phyloP scores from a whole-genome alignment of 257 asterid genomes.

The Eucommia ulmoides region DNA sequence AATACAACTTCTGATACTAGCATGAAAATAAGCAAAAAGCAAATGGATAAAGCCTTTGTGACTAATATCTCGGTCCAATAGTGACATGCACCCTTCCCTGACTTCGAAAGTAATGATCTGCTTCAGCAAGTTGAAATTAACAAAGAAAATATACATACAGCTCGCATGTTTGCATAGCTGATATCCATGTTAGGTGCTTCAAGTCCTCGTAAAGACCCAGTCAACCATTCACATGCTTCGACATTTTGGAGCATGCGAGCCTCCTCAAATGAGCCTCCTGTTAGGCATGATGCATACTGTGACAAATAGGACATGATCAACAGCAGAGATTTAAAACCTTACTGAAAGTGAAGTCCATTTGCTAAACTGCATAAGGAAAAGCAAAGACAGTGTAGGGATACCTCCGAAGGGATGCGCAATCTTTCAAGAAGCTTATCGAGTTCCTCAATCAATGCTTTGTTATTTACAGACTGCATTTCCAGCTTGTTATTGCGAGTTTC shows the following conservation, averaged over 20 bases:
- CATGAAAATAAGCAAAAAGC: too few species aligned
- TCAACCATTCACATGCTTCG: conserved; percentile 95
- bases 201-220: conserved; percentile 51
- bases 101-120: too few species aligned
- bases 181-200: conserved; percentile 76
- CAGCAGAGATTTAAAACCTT: conserved; percentile 8
- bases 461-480: conserved; percentile 94
- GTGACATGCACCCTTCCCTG: too few species aligned
- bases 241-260: conserved; percentile 74
- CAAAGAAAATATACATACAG: conserved; percentile 44
- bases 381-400: conserved; percentile 15
- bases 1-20: too few species aligned
- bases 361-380: neutral
- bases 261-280: conserved; percentile 88
- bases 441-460: conserved; percentile 78
- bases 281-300: conserved; percentile 64
- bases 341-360: neutral
- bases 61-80: too few species aligned
- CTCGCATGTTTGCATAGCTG: conserved; percentile 49
- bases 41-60: too few species aligned
- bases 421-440: conserved; percentile 86
- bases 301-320: conserved; percentile 14
- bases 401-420: conserved; percentile 81
- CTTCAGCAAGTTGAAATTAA: too few species aligned
- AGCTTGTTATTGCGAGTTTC: conserved; percentile 90